Evolutionary conservation across 768 basidiomycete species (phyloP), one percentile per base, ranked within the genome.

Genomic region (Trametes meyenii): DNA sequence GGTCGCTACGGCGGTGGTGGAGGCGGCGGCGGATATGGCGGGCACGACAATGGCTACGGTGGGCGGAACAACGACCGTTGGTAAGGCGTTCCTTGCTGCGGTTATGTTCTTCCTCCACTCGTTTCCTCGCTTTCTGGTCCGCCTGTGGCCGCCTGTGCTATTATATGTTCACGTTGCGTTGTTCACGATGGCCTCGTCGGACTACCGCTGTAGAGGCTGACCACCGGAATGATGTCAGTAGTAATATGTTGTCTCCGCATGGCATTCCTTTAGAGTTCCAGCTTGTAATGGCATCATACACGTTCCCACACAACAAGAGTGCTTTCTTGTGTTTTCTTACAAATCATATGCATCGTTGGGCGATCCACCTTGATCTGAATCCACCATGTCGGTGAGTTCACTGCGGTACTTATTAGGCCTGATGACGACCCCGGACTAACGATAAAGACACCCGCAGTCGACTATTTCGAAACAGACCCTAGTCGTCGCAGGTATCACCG

Each of bases 1-100:
- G 21, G 36, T n/a, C n/a, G 26, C 48, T 74, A 76, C 19, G 78
- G 81, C 33, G 79, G 82, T 6, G 75, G 79, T 42, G 73, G 76
- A 50, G 74, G 76, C 33, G 74, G 78, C 26, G 73, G 75, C 54
- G 74, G 78, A 23, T 74, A 76, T 52, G 74, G 82, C 19, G 77
- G 78, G 5, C 75, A 79, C 38, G 81, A 76, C 60, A 23, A 21
- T 21, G 51, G 51, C 38, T 38, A 42, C 36, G 51, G 51, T 6
- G 51, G 51, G 24, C 26, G 42, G 44, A 45, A 43, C 58, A 53
- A 54, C 63, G 73, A 73, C 60, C 74, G 74, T 58, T 75, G 74
- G 74, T 75, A 67, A 68, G 58, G 33, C 3, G n/a, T 5, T 21
- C 29, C 26, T 40, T 26, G 46, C 40, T 36, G 38, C 26, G 21